These are phyloP conservation scores for Fusarium sp. DNA, from an alignment of 2,329 filamentous ascomycete species.

Conservation along the genomic window DNA sequence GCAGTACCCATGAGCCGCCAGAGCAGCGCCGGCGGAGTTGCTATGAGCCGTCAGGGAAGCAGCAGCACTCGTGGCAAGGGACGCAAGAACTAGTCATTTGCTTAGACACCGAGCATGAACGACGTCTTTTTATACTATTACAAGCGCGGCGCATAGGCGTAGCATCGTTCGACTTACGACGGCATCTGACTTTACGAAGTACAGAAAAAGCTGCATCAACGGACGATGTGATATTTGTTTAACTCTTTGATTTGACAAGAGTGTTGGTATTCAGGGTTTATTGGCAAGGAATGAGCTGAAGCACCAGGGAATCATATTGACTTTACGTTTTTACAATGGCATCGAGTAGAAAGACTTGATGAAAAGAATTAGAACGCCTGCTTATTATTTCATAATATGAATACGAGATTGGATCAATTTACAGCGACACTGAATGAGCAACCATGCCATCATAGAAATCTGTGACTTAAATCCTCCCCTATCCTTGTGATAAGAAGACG, in stretches of 20 bases:
- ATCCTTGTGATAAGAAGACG: neutral
- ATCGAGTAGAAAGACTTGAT: slow-evolving; percentile 20
- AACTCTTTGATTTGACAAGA: slow-evolving; percentile 18
- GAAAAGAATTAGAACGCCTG: slow-evolving; percentile 39
- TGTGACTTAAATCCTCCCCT: neutral
- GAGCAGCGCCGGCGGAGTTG: slow-evolving; percentile 65
- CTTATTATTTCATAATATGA: slow-evolving; percentile 17
- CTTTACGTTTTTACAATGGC: slow-evolving; percentile 21
- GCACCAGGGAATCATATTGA: slow-evolving; percentile 2
- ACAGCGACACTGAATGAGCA: neutral
- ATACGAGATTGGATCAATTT: neutral
- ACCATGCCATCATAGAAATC: neutral
- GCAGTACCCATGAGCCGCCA: slow-evolving; percentile 66
- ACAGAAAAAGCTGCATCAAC: slow-evolving; percentile 9
- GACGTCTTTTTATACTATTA: slow-evolving; percentile 44
- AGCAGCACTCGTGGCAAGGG: slow-evolving; percentile 62
- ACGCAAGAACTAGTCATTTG: slow-evolving; percentile 48
- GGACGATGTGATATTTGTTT: slow-evolving; percentile 24
- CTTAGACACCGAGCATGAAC: slow-evolving; percentile 6
- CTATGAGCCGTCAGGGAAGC: slow-evolving; percentile 67
- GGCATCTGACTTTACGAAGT: slow-evolving; percentile 19
- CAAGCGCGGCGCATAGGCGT: slow-evolving; percentile 46
- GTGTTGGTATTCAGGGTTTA: slow-evolving; percentile 10
- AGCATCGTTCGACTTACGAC: slow-evolving; percentile 32
- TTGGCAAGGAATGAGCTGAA: slow-evolving; percentile 6